Base-by-base conservation (phyloP, 2,329 filamentous ascomycete genomes). In the Aspergillus pseudotamarii region DNA sequence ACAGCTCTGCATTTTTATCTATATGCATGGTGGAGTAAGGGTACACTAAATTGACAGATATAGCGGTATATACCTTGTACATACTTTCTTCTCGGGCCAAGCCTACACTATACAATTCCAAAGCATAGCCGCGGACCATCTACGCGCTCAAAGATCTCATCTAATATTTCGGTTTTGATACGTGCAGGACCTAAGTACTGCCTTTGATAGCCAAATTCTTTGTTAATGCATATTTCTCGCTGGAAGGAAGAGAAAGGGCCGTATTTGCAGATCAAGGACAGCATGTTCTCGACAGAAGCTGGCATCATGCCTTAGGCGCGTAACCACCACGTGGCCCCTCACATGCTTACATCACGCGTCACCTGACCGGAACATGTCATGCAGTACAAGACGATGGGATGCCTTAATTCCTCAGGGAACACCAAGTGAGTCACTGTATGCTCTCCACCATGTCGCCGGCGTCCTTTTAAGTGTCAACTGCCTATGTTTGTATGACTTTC, bases 321-420 rank as follows among this genome's bases (percentile, higher is more conserved):
- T 26, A 32, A 10, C 14, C 32, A 51, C 21, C 46, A 59, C 56
- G 56, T 59, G 56, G 56, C 34, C 32, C 30, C 11, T 51, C 26
- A 19, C 34, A 26, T 55, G 56, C 60, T 62, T 62, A 62, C 60
- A 46, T 62, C 56, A 62, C 46, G 26, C 21, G 51, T 65, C 61
- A 65, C 64, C 56, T 65, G 64, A 65, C 46, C 61, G 14, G 41
- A 38, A 32, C 56, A 30, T 56, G 57, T 38, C 43, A 57, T 58
- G 5, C 9, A 43, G 23, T 51, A 19, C 21, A 53, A 12, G 19
- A 5, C 16, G 6, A 36, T 50, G 23, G 34, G 57, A 58, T 61
- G 60, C 55, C 43, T 45, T 10, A 41, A 30, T 28, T 55, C 48
- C 28, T 61, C 53, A 58, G 53, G 26, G 54, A 38, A 12, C 30